Evolutionary conservation across 1,284 basidiomycete genomes (phyloP).

Genomic region (Austroboletus niveus): DNA sequence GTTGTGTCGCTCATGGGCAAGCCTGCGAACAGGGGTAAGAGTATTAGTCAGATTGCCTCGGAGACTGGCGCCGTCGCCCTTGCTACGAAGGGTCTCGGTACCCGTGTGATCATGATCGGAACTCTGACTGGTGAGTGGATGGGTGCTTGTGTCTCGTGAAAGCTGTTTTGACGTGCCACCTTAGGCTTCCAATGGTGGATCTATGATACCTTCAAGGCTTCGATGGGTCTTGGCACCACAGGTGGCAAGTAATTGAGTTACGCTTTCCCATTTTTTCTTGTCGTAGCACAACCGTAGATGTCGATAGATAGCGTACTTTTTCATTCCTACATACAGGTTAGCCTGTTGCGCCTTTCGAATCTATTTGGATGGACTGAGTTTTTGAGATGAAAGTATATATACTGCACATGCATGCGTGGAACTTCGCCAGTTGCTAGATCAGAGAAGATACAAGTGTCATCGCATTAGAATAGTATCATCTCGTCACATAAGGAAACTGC

Average conservation of each 20-base stretch:
- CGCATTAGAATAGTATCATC: conserved; percentile 2
- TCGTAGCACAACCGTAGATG: conserved; percentile 18
- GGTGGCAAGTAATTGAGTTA: conserved; percentile 66
- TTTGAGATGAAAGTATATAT: too few species aligned
- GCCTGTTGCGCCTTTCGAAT: background rate
- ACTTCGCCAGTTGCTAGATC: too few species aligned
- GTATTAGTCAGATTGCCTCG: conserved; percentile 58
- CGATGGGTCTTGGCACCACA: conserved; percentile 80
- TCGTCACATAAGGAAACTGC: background rate
- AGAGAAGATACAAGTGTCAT: background rate
- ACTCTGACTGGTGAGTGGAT: conserved; percentile 59
- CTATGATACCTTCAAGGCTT: conserved; percentile 77
- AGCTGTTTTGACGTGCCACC: conserved; percentile 4
- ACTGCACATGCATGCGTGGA: too few species aligned
- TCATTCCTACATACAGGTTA: background rate
- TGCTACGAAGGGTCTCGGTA: conserved; percentile 77
- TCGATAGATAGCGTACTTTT: background rate
- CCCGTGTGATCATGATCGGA: conserved; percentile 80
- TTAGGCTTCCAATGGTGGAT: conserved; percentile 87
- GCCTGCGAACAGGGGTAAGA: conserved; percentile 74
- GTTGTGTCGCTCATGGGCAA: conserved; percentile 80
- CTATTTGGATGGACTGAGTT: background rate
- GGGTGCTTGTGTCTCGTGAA: background rate
- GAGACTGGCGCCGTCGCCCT: conserved; percentile 64
- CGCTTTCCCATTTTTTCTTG: background rate